Evolutionary conservation across 345 rosid species (phyloP).

Genomic region (Brassica napus): DNA sequence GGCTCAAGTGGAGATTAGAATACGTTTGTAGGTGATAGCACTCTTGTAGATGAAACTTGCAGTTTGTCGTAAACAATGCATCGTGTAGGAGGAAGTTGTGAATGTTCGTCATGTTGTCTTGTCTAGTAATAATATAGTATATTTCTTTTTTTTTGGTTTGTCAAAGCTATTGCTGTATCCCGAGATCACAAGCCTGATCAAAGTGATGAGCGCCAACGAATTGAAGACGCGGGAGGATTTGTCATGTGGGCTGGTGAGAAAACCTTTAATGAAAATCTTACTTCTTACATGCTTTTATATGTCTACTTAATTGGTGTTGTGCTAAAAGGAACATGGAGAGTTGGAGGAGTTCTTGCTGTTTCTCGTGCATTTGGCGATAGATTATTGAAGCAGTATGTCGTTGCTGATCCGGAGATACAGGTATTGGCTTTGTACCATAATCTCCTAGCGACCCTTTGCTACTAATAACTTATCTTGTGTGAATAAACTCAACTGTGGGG

Average conservation of each 20-base stretch:
- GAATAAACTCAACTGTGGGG: neutral
- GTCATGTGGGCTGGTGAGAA: constrained; percentile 98
- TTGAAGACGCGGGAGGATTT: constrained; percentile 99
- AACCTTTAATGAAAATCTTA: neutral
- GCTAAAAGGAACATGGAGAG: constrained; percentile 93
- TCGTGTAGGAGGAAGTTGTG: neutral
- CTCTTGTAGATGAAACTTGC: neutral
- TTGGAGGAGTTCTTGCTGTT: constrained; percentile 99
- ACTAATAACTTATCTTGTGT: neutral
- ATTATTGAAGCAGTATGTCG: constrained; percentile 96
- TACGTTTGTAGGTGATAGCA: neutral
- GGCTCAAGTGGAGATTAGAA: neutral
- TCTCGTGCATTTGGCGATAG: constrained; percentile 99
- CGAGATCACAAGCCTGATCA: constrained; percentile 99
- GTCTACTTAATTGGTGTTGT: constrained; percentile 10
- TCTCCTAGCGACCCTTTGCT: neutral
- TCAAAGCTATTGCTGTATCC: constrained; percentile 89
- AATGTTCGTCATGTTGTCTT: neutral
- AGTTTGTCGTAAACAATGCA: neutral
- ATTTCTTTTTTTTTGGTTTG: constrained; percentile 7
- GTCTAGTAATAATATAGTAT: constrained; percentile 10
- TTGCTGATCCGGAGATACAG: constrained; percentile 99
- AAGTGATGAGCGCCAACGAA: constrained; percentile 94
- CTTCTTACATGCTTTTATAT: neutral
- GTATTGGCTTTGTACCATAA: constrained; percentile 37